Base-by-base conservation (phyloP, 2,329 filamentous ascomycete species). In the Aspergillus felis region DNA sequence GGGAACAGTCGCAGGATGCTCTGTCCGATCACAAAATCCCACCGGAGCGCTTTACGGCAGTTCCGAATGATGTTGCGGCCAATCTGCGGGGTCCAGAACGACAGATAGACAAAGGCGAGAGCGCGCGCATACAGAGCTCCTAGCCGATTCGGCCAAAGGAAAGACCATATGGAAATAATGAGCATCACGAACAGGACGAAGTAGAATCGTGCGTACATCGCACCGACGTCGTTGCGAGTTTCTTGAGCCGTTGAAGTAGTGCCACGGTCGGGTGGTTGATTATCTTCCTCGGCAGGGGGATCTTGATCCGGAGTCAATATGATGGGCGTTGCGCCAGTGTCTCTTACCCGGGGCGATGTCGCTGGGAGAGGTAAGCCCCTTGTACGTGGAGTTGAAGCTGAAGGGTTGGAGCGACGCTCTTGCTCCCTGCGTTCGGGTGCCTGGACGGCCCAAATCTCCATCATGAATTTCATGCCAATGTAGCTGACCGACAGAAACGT, bases 31-130 rank as follows among this genome's bases (percentile, higher is more conserved):
- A 96, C 88, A 70, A 96, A 99, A 58, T 89, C 88, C 92, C 92
- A 97, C 3, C 87, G 84, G n/a, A 97, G 81, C 0, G 93, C 92
- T 66, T 90, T 90, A 44, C 92, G 90, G 73, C 92, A 96, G 75
- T 97, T 97, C 54, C 93, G 90, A 74, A 90, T 86, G 54, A 89
- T 81, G 72, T 99, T 99, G 61, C 94, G 90, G 69, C 89, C 85
- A 64, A 97, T 96, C 72, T 99, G 94, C 0, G 94, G 93, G 0
- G 87, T 71, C 93, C 93, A 97, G 70, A 97, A 87, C 22, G 92
- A 96, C 48, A 97, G 84, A 71, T 97, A 97, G 54, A 83, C 63
- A 66, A 93, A 85, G 2, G 84, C 82, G 24, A 96, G 77, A 2
- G 81, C 62, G 69, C 92, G 81, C 60, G 81, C 80, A 71, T 86